Conservation (phyloP, 2,329 filamentous ascomycete species). For the Fonsecaea nubica region DNA sequence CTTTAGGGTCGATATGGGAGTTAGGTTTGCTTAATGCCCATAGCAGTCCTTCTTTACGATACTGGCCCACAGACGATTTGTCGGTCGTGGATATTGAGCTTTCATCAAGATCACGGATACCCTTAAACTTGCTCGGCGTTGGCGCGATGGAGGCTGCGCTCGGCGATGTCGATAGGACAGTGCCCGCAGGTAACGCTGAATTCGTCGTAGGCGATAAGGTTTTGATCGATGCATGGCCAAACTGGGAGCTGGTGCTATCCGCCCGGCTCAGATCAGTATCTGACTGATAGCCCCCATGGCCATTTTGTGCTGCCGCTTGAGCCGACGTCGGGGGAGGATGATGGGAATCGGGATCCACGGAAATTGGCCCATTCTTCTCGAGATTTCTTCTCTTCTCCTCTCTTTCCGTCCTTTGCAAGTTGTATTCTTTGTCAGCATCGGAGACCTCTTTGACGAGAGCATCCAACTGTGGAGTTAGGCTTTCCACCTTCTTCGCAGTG, state of each 20-base stretch:
- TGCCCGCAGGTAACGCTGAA: slow-evolving; percentile 40
- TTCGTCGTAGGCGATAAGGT: slow-evolving; percentile 43
- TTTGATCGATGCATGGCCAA: slow-evolving; percentile 56
- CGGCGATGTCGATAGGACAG: slow-evolving; percentile 50
- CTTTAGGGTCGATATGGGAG: slow-evolving; percentile 92
- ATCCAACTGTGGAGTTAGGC: slow-evolving; percentile 85
- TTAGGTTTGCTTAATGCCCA: slow-evolving; percentile 94
- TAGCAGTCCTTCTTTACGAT: slow-evolving; percentile 89
- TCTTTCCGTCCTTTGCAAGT: slow-evolving; percentile 90
- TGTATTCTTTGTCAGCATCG: slow-evolving; percentile 94
- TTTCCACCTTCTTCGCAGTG: slow-evolving; percentile 85
- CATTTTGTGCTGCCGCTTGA: slow-evolving; percentile 44
- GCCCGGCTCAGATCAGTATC: slow-evolving; percentile 75
- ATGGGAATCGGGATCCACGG: slow-evolving; percentile 73
- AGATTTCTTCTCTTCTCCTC: slow-evolving; percentile 91
- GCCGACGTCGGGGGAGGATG: slow-evolving; percentile 50
- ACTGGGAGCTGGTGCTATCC: slow-evolving; percentile 75
- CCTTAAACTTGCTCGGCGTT: slow-evolving; percentile 74
- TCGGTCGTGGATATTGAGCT: slow-evolving; percentile 66
- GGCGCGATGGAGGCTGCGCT: slow-evolving; percentile 45
- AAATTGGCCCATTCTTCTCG: slow-evolving; percentile 76
- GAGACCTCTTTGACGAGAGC: slow-evolving; percentile 87
- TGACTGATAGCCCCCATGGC: slow-evolving; percentile 62
- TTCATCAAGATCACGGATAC: slow-evolving; percentile 90
- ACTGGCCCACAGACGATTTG: slow-evolving; percentile 61